A percentile compares a stretch with the other conserved stretches of the same genome.
These are phyloP conservation scores for Syzygium malaccense DNA, from an alignment of 441 rosid species.

Conservation along the genomic window DNA sequence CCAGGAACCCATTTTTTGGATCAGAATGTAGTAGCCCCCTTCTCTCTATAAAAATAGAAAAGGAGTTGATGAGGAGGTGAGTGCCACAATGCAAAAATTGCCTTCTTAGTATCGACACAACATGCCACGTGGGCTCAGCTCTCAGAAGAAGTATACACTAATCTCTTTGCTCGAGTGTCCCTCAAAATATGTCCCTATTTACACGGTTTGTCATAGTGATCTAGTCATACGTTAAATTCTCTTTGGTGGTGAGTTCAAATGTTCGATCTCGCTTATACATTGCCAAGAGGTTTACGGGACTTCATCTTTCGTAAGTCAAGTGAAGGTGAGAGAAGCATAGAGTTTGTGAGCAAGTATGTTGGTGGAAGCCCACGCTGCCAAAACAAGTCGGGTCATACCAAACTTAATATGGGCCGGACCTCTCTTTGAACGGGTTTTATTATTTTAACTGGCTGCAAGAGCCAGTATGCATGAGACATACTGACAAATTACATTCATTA, in stretches of 20 bases:
- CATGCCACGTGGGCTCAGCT: not conserved
- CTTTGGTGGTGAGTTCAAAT: not conserved
- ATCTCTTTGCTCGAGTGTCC: no score
- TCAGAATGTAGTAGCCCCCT: no score
- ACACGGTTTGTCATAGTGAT: not conserved
- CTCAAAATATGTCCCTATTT: not conserved
- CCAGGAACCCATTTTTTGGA: no score
- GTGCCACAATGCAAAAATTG: not conserved
- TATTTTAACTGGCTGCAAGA: not conserved
- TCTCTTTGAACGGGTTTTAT: not conserved
- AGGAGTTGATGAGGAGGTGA: not conserved
- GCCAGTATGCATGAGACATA: not conserved
- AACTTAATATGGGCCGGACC: not conserved
- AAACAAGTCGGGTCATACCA: not conserved
- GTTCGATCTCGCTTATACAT: not conserved
- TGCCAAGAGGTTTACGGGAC: not conserved
- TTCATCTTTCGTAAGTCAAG: not conserved
- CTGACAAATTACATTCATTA: not conserved
- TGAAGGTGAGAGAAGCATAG: not conserved
- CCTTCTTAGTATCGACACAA: not conserved
- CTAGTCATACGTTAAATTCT: not conserved
- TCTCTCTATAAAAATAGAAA: no score
- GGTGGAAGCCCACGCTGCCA: not conserved
- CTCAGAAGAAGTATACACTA: not conserved
- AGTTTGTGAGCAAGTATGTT: not conserved